Evolutionary conservation across 179 eudicot genomes (phyloP), one percentile per base, ranked within the genome.

Genomic region (Spergularia azorica): DNA sequence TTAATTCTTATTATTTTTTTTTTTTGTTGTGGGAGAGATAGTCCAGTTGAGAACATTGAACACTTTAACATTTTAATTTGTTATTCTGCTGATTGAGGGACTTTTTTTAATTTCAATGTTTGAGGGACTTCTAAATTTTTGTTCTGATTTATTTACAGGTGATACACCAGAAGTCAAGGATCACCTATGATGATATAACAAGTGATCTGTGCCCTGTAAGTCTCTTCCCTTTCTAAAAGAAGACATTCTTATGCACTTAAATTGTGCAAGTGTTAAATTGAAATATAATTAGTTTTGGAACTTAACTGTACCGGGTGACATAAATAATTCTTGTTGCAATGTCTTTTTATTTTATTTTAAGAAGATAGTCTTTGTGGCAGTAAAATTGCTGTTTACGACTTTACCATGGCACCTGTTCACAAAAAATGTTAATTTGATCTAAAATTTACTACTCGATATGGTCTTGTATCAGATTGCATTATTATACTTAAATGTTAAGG

Each of bases 201-300:
- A 86, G 67, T 83, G 93, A 93, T 67, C 90, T 95, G 73, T 95
- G 99, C 77, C 94, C 99, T 11, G 99, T 95, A 86, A 86, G 94
- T 87, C 21, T 73, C 65, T 79, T 58, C 76, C 54, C 62, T 9
- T 46, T 56, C 70, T 15, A 36, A 70, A 55, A 50, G 59, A 7
- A 20, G 17, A 69, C 11, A 17, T 21, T 69, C 59, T 12, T 50
- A 17, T 54, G 18, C 46, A 52, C 59, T 52, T 52, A 46, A 52
- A 26, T 2, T 70, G 14, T 61, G 8, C 18, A 18, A 16, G 16
- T 26, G 18, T 59, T 59, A 59, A 17, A 2, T n/a, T 9, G 6
- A 18, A 20, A 16, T 17, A 3, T 6, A 66, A 41, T 26, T 26
- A 26, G 32, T 26, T 26, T 26, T 26, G 32, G 32, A 26, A 26